Conservation (phyloP, 2,329 filamentous ascomycete genomes). For the Penicillium sp. region DNA sequence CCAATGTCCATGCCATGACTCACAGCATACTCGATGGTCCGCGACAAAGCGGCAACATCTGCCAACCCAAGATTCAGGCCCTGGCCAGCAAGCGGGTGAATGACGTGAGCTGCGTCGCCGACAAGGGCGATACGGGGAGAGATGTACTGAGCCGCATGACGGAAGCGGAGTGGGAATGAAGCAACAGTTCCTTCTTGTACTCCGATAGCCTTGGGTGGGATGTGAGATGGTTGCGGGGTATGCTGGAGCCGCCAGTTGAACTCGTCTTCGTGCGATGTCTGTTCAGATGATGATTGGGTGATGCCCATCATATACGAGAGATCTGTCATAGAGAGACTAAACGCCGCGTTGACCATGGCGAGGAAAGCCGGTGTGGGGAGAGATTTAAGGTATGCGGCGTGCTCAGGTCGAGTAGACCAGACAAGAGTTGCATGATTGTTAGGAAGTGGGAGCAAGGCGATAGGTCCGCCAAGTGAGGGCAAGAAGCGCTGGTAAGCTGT, state of each 20-base stretch:
- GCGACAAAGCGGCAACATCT: constrained; percentile 77
- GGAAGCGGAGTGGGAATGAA: constrained; percentile 86
- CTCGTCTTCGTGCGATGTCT: constrained; percentile 66
- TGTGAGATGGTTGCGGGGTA: constrained; percentile 55
- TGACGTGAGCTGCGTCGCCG: constrained; percentile 91
- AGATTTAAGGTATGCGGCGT: constrained; percentile 76
- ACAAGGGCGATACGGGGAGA: constrained; percentile 87
- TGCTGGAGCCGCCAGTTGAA: constrained; percentile 79
- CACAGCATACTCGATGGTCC: constrained; percentile 73
- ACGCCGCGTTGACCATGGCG: constrained; percentile 89
- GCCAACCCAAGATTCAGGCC: constrained; percentile 91
- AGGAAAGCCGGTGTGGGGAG: constrained; percentile 72
- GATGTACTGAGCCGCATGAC: constrained; percentile 92
- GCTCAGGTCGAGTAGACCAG: constrained; percentile 86
- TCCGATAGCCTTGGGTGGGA: constrained; percentile 66
- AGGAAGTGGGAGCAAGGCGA: constrained; percentile 88
- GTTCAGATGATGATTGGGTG: constrained; percentile 34
- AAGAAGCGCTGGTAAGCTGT: constrained; percentile 95
- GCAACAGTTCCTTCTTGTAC: constrained; percentile 81
- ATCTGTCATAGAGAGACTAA: constrained; percentile 77
- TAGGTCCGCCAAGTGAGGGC: constrained; percentile 73
- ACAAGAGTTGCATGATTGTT: constrained; percentile 82
- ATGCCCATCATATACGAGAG: constrained; percentile 77
- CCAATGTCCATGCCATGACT: constrained; percentile 86
- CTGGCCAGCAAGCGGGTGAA: constrained; percentile 92